Percentiles rank a stretch among this genome's conserved stretches.
Evolutionary conservation across 257 asterid species (phyloP).

Genomic region (Paraleonurus japonicus): DNA sequence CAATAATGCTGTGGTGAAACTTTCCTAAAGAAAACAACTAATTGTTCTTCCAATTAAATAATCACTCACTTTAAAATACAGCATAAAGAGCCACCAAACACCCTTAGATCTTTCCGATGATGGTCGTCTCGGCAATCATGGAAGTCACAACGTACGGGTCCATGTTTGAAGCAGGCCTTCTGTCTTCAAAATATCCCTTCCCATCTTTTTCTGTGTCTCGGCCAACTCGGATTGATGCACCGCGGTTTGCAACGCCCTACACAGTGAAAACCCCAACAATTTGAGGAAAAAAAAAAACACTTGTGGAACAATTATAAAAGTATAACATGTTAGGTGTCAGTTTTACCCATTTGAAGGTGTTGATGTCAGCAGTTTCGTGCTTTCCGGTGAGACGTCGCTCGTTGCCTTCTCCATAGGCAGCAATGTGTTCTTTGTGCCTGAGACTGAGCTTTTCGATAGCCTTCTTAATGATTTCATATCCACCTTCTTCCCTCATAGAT

Average conservation of each 20-base stretch:
- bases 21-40: neutral
- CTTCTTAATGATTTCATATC: conserved; percentile 72
- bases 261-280: neutral
- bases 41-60: neutral
- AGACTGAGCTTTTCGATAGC: conserved; percentile 74
- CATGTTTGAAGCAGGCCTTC: conserved; percentile 97
- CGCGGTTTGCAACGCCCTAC: conserved; percentile 96
- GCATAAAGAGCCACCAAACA: neutral
- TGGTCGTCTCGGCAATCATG: conserved; percentile 92
- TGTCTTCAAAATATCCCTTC: conserved; percentile 91
- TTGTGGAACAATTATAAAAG: neutral
- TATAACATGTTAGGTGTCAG: neutral
- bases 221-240: conserved; percentile 88
- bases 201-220: conserved; percentile 91
- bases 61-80: neutral
- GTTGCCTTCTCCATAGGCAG: conserved; percentile 94
- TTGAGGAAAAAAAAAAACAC: neutral
- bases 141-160: conserved; percentile 89
- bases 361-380: conserved; percentile 82
- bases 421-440: conserved; percentile 89
- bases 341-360: conserved; percentile 75
- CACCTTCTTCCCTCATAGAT: conserved; percentile 83
- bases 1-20: neutral
- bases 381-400: conserved; percentile 93
- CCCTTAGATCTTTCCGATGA: conserved; percentile 51